Base-by-base conservation (phyloP, 1,139 yeast genomes). In the Suhomyces choctaworum region DNA sequence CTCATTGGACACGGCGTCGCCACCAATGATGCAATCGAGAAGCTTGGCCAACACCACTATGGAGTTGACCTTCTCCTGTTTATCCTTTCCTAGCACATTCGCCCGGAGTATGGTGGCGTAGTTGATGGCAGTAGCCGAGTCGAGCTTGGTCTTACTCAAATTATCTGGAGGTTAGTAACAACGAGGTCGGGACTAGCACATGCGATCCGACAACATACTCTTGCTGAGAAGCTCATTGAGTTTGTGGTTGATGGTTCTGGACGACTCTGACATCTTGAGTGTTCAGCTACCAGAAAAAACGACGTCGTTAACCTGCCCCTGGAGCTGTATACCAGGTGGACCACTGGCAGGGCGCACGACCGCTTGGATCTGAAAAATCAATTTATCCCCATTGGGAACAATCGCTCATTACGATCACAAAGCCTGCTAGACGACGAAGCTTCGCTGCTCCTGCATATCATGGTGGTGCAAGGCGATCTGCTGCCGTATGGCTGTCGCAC, bases 11-110 rank as follows among this genome's bases (percentile, higher is more conserved):
- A 57, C 58, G 2, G 73, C 70, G 10, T 70, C 70, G 21, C 64
- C 60, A 7, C 67, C 62, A 19, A 61, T 53, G 16, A 69, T 53
- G 42, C 70, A 66, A 37, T 76, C 81, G 35, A 76, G 58, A 22
- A 73, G 60, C 47, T 74, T 76, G 22, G 80, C 78, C 37, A 76
- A 58, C 6, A 76, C 77, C 10, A 76, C 76, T 8, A 76, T 74
- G 13, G 73, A 65, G 50, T 76, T 76, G 37, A 74, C 75, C 46
- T 71, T 73, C 42, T 74, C 80, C 45, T 72, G 72, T 43, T 73
- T 73, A 44, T 71, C 76, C 38, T 62, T 62, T 10, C 76, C 76
- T 37, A 70, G 52, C 32, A 74, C 70, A 31, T 70, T 66, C 9
- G 57, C 36, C 37, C 62, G 60, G 26, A 74, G 60, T 5, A 60